These are phyloP conservation scores for Lenwebbia sp. DNA, from an alignment of 345 rosid species.

Conservation along the genomic window DNA sequence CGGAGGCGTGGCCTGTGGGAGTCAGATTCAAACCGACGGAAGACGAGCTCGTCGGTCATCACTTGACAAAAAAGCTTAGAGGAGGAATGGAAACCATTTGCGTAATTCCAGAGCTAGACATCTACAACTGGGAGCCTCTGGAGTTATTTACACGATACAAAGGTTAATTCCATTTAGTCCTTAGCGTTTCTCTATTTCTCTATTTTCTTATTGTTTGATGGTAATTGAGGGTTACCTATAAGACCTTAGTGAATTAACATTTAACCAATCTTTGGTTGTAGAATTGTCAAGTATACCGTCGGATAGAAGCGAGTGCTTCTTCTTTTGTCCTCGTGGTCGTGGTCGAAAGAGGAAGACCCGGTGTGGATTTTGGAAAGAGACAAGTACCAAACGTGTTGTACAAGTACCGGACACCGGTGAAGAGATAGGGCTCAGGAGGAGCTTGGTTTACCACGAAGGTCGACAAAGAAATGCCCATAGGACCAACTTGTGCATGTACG, in stretches of 20 bases:
- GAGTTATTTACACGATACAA: not conserved
- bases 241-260: not conserved
- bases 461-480: not conserved
- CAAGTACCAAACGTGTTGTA: not conserved
- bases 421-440: not conserved
- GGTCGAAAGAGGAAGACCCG: not conserved
- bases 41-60: not conserved
- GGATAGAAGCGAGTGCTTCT: not conserved
- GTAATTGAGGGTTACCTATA: not conserved
- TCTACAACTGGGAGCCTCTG: not conserved
- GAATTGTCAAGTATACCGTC: not conserved
- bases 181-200: not conserved
- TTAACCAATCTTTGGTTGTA: not conserved
- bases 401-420: not conserved
- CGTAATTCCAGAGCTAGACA: not conserved
- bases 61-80: not conserved
- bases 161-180: not conserved
- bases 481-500: not conserved
- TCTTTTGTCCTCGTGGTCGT: not conserved
- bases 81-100: not conserved
- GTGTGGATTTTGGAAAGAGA: not conserved
- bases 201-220: not conserved
- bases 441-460: not conserved
- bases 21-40: not conserved
- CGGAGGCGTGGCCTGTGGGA: not conserved